A percentile compares a stretch with the other conserved stretches of the same genome.
Conservation (phyloP, 805 yeast genomes). For the Metschnikowia arizonensis region DNA sequence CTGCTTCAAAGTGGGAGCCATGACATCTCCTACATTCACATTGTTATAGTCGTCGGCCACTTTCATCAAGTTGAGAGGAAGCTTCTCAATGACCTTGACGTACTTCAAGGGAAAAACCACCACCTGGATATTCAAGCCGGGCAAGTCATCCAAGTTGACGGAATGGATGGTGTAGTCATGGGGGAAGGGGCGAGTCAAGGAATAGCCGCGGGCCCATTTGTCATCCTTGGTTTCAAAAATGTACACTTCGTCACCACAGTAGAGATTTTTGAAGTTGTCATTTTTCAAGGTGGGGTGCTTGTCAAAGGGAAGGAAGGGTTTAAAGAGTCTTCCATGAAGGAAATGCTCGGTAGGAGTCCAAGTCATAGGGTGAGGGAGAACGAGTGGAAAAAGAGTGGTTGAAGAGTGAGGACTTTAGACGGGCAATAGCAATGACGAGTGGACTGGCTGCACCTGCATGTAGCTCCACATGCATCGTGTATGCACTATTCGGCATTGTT, state of each 20-base stretch:
- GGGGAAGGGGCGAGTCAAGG: conserved; percentile 64
- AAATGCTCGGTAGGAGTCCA: conserved; percentile 39
- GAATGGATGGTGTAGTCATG: conserved; percentile 61
- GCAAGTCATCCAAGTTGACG: conserved; percentile 58
- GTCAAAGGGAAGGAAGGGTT: conserved; percentile 40
- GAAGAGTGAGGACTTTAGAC: too few relatives aligned
- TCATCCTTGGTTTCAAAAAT: conserved; percentile 59
- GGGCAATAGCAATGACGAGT: too few relatives aligned
- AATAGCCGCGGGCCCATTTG: conserved; percentile 80
- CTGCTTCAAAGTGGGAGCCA: conserved; percentile 33
- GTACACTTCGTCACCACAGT: conserved; percentile 75
- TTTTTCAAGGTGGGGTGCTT: conserved; percentile 37
- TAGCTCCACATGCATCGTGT: too few relatives aligned
- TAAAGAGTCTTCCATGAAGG: conserved; percentile 35
- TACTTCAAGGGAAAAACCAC: conserved; percentile 60
- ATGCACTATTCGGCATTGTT: too few relatives aligned
- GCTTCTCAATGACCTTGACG: conserved; percentile 41
- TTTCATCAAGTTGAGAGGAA: conserved; percentile 34
- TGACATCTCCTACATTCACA: conserved; percentile 17
- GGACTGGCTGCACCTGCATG: too few relatives aligned
- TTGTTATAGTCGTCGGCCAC: conserved; percentile 29
- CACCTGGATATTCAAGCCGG: conserved; percentile 50
- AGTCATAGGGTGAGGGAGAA: conserved; percentile 11
- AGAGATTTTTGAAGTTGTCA: conserved; percentile 47
- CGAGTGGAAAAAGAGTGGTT: not conserved